Evolutionary conservation across 1,284 basidiomycete genomes (phyloP).

Genomic region (Fomes fomentarius): DNA sequence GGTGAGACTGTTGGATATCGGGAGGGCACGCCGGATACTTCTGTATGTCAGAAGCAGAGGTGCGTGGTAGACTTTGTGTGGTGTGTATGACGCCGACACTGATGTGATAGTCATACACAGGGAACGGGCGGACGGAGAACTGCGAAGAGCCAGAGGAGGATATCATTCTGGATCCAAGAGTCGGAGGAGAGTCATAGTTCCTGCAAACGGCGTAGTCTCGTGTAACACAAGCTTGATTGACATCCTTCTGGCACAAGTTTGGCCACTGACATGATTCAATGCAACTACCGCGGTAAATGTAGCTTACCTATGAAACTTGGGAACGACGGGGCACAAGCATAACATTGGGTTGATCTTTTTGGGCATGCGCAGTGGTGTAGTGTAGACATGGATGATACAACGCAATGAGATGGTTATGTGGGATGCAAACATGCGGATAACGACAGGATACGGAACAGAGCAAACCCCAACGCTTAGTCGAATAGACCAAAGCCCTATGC

Average conservation of each 20-base stretch:
- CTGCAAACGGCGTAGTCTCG: no score
- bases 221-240: no score
- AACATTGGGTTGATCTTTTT: no score
- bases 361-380: no score
- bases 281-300: no score
- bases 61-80: conserved; percentile 33
- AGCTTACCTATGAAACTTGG: no score
- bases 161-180: conserved; percentile 84
- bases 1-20: conserved; percentile 78
- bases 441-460: conserved; percentile 19
- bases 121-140: conserved; percentile 88
- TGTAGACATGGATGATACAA: no score
- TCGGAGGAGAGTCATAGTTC: conserved; percentile 40
- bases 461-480: conserved; percentile 54
- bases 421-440: conserved; percentile 21
- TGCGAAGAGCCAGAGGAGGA: conserved; percentile 85
- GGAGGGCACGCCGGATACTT: conserved; percentile 92
- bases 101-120: conserved; percentile 40
- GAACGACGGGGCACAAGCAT: no score
- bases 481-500: conserved; percentile 80
- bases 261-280: no score
- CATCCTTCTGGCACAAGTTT: no score
- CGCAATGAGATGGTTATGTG: conserved; percentile 4
- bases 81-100: not conserved
- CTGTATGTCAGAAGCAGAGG: conserved; percentile 96